Conservation (phyloP, 306 rosid genomes). For the Echinosophora koreensis region DNA sequence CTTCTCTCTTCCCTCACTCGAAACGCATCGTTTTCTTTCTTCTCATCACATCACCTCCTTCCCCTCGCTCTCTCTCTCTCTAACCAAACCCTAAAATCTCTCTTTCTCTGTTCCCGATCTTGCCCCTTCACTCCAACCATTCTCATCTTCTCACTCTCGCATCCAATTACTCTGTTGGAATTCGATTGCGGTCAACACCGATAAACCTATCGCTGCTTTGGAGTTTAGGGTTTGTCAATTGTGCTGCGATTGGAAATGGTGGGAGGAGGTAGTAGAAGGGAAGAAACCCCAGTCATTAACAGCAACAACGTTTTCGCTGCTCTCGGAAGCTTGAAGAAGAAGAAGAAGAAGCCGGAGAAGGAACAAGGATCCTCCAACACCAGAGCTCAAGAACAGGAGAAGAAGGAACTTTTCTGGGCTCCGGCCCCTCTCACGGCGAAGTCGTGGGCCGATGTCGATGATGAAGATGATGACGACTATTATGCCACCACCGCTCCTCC, state of each 20-base stretch:
- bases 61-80: background rate
- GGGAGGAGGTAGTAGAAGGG: constrained; percentile 72
- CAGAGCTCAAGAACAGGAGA: constrained; percentile 31
- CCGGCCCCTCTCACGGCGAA: constrained; percentile 67
- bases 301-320: constrained; percentile 80
- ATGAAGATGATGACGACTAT: constrained; percentile 79
- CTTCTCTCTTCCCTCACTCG: background rate
- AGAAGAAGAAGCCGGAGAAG: constrained; percentile 68
- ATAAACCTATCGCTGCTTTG: background rate
- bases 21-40: constrained; percentile 8
- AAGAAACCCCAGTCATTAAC: constrained; percentile 59
- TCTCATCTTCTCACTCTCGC: background rate
- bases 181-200: background rate
- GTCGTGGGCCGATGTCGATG: constrained; percentile 84
- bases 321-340: constrained; percentile 77
- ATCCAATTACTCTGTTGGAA: background rate
- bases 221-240: no score
- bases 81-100: constrained; percentile 38
- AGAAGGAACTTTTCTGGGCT: constrained; percentile 68
- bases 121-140: constrained; percentile 5
- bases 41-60: background rate
- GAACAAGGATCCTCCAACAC: constrained; percentile 43
- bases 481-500: constrained; percentile 74
- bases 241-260: constrained; percentile 54
- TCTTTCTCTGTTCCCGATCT: constrained; percentile 17